A percentile compares a stretch with the other conserved stretches of the same genome.
These are phyloP conservation scores for Penicillium lagena DNA, from an alignment of 495 filamentous ascomycete species.

Conservation along the genomic window DNA sequence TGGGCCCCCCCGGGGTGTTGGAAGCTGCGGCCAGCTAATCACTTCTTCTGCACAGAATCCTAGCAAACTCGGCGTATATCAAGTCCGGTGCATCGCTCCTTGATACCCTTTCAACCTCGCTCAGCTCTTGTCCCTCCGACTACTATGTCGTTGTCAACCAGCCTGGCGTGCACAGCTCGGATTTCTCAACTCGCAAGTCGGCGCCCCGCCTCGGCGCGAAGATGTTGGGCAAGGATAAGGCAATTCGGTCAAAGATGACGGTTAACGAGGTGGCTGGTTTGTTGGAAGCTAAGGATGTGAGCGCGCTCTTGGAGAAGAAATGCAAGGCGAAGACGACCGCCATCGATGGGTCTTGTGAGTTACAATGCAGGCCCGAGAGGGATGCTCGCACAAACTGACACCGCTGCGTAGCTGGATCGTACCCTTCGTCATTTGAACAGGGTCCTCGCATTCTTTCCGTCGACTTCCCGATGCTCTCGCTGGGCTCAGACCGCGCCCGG, in stretches of 20 bases:
- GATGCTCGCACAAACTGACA: conserved; percentile 8
- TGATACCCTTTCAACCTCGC: conserved; percentile 21
- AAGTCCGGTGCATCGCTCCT: conserved; percentile 34
- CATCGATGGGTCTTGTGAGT: conserved; percentile 61
- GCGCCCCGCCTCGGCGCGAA: conserved; percentile 56
- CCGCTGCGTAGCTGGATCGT: conserved; percentile 31
- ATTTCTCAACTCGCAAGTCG: conserved; percentile 48
- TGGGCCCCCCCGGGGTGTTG: conserved; percentile 3
- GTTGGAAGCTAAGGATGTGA: conserved; percentile 50
- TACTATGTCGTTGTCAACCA: conserved; percentile 78
- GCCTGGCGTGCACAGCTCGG: conserved; percentile 64
- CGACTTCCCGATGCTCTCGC: conserved; percentile 44
- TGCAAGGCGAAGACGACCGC: conserved; percentile 47
- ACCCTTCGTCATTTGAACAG: conserved; percentile 36
- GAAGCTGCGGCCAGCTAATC: conserved; percentile 22
- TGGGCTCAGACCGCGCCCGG: conserved; percentile 26
- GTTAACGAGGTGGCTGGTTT: conserved; percentile 60
- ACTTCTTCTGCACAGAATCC: conserved; percentile 28
- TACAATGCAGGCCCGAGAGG: conserved; percentile 1
- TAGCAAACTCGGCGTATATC: conserved; percentile 37
- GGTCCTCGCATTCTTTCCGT: conserved; percentile 44
- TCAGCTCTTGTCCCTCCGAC: conserved; percentile 65
- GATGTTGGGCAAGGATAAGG: conserved; percentile 41
- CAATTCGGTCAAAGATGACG: conserved; percentile 40
- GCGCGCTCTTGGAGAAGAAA: conserved; percentile 41